Evolutionary conservation across 2,329 filamentous ascomycete species (phyloP).

Genomic region (Alternaria triticina): DNA sequence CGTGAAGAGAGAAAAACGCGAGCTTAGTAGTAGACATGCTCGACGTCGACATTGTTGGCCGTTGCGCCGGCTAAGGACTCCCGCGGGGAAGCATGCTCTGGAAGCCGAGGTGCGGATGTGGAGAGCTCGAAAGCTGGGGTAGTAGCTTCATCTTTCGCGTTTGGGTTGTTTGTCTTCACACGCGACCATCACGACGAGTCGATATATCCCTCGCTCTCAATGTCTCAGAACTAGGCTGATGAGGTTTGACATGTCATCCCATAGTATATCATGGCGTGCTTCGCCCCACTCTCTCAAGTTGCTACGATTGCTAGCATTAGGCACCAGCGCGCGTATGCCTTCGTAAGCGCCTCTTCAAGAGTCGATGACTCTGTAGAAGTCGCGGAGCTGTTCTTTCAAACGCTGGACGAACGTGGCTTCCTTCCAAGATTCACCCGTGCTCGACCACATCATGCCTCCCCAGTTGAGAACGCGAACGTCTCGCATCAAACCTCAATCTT

Average conservation of each 20-base stretch:
- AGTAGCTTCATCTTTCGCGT: background rate
- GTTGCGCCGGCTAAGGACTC: conserved; percentile 38
- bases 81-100: conserved; percentile 33
- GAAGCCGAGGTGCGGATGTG: conserved; percentile 38
- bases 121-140: conserved; percentile 2
- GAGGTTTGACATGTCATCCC: background rate
- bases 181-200: background rate
- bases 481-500: background rate
- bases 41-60: conserved; percentile 39
- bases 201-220: background rate
- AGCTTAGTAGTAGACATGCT: conserved; percentile 17
- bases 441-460: conserved; percentile 2
- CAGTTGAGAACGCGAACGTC: conserved; percentile 4
- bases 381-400: background rate
- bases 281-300: background rate
- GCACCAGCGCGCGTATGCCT: background rate
- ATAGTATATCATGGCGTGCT: background rate
- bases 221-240: background rate
- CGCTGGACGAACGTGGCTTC: conserved; percentile 1
- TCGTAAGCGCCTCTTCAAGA: background rate
- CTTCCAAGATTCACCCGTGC: background rate
- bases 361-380: background rate
- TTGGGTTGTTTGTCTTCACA: background rate
- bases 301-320: background rate
- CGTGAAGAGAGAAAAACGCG: background rate